Percentiles rank a stretch among this genome's conserved stretches.
Evolutionary conservation across 352 stramenopile genomes (phyloP).

Genomic region (Globisporangium nagaii): DNA sequence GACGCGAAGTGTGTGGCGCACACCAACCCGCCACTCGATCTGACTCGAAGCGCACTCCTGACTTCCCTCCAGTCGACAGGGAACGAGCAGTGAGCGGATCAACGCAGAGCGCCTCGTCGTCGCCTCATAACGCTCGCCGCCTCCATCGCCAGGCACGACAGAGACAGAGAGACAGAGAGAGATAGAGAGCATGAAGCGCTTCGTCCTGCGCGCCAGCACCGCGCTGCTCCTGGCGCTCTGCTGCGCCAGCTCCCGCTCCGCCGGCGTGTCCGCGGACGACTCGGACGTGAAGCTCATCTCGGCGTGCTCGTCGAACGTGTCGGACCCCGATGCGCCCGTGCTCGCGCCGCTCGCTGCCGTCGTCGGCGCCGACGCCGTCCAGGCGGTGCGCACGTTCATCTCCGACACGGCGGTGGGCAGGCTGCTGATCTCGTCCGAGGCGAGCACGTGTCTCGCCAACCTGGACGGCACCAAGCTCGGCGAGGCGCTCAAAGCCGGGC

Average conservation of each 20-base stretch:
- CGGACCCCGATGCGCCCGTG: slow-evolving; percentile 20
- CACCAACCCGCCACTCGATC: no score
- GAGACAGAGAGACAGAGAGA: no score
- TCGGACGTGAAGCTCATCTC: slow-evolving; percentile 9
- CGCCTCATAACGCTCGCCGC: no score
- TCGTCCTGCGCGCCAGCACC: not conserved
- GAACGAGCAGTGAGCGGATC: no score
- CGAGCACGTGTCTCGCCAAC: slow-evolving; percentile 50
- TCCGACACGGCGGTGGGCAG: slow-evolving; percentile 22
- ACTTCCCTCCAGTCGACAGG: no score
- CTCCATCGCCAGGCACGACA: no score
- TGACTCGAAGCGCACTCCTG: no score
- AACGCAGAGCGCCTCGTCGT: no score
- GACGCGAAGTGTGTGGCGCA: no score
- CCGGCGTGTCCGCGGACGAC: not conserved
- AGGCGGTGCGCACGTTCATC: slow-evolving; percentile 19
- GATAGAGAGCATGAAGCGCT: slow-evolving; percentile 1
- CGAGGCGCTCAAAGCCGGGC: slow-evolving; percentile 24
- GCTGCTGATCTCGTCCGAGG: slow-evolving; percentile 33
- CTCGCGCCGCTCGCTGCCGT: slow-evolving; percentile 11
- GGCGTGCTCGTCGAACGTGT: slow-evolving; percentile 17
- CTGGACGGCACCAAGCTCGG: slow-evolving; percentile 49
- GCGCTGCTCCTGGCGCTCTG: not conserved
- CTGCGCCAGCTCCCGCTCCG: not conserved
- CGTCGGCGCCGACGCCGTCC: slow-evolving; percentile 13